Conservation (phyloP, 2,329 filamentous ascomycete genomes). For the Sarocladium brachiariae region DNA sequence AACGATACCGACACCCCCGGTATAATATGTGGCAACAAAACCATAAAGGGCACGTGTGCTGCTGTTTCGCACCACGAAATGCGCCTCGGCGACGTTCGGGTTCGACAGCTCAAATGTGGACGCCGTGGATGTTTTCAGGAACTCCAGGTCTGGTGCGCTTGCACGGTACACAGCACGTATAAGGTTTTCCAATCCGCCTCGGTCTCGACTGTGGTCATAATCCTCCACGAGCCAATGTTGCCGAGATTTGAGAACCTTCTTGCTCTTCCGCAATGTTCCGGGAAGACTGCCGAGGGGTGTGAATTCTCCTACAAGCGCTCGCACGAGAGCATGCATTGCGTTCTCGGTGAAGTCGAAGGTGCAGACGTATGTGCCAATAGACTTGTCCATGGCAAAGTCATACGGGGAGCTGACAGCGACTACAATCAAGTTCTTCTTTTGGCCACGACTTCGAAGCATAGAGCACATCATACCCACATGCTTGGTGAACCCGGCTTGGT, state of each 20-base stretch:
- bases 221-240: constrained; percentile 93
- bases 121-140: constrained; percentile 62
- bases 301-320: constrained; percentile 74
- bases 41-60: constrained; percentile 87
- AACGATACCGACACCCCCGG: constrained; percentile 65
- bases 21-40: constrained; percentile 84
- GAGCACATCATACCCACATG: constrained; percentile 95
- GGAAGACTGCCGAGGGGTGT: constrained; percentile 53
- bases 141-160: constrained; percentile 58
- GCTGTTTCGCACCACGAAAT: constrained; percentile 91
- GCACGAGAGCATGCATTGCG: constrained; percentile 76
- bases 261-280: constrained; percentile 76
- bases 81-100: constrained; percentile 66
- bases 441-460: constrained; percentile 66
- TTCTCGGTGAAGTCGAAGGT: constrained; percentile 96
- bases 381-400: constrained; percentile 89
- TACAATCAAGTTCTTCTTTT: constrained; percentile 85
- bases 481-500: constrained; percentile 91
- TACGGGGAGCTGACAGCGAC: constrained; percentile 93
- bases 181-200: constrained; percentile 65
- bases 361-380: constrained; percentile 87
- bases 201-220: constrained; percentile 75
- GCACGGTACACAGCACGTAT: constrained; percentile 63
- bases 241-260: constrained; percentile 79
- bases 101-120: constrained; percentile 70